A percentile compares a stretch with the other conserved stretches of the same genome.
These are phyloP conservation scores for Arthrinium phaeospermum DNA, from an alignment of 2,329 filamentous ascomycete genomes.

Conservation along the genomic window DNA sequence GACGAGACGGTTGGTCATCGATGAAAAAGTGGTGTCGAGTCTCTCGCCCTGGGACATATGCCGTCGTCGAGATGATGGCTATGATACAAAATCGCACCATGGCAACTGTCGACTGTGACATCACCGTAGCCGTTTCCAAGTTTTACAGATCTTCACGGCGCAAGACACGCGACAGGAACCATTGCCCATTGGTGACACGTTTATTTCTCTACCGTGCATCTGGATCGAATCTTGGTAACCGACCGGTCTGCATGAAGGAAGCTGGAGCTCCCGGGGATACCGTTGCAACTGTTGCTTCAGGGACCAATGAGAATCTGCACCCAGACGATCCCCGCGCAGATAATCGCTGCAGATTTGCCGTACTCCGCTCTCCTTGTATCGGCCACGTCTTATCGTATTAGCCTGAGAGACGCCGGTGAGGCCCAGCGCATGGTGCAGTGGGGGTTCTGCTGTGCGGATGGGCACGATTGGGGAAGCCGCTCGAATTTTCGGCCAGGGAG, in stretches of 20 bases:
- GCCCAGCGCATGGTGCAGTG: not conserved
- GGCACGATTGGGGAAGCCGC: not conserved
- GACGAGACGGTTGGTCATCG: too few relatives aligned
- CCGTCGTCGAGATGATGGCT: not conserved
- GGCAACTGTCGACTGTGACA: not conserved
- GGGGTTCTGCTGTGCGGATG: not conserved
- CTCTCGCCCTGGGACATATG: not conserved
- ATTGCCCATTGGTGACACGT: not conserved
- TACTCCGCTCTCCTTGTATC: not conserved
- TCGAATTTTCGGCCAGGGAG: not conserved
- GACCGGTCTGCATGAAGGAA: not conserved
- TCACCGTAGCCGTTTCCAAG: not conserved
- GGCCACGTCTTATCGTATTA: constrained; percentile 1
- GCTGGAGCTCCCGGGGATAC: not conserved
- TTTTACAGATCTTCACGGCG: not conserved
- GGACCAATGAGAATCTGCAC: not conserved
- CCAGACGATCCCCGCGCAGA: not conserved
- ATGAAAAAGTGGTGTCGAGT: not conserved
- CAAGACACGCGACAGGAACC: not conserved
- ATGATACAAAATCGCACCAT: not conserved
- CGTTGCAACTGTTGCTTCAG: not conserved
- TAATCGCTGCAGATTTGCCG: not conserved
- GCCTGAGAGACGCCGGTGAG: constrained; percentile 2
- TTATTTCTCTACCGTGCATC: not conserved
- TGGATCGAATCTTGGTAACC: not conserved